Evolutionary conservation across 441 rosid genomes (phyloP), one percentile per base, ranked within the genome.

Genomic region (Populus hybrid): DNA sequence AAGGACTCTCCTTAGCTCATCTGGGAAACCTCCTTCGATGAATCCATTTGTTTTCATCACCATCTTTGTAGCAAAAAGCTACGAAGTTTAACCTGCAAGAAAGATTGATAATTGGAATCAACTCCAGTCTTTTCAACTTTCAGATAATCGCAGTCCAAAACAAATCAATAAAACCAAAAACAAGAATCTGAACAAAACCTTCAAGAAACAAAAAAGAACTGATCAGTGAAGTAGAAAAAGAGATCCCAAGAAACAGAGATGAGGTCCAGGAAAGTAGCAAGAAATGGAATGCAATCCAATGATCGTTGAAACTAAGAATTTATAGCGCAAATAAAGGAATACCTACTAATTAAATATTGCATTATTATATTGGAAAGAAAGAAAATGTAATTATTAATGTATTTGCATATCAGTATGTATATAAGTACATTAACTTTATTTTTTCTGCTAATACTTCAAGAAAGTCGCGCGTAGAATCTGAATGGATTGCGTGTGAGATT

Each of bases 1-100:
- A 19, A 95, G 82, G 70, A 88, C 87, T 71, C 87, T 86, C 86
- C 84, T 89, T 5, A 90, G 89, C 83, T 90, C 95, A 28, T 88
- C 94, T 9, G 94, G 92, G 28, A 88, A 84, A 59, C 77, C 75
- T 38, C 90, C 82, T 16, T 89, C 86, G 30, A 88, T 35, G 70
- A 84, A 82, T 36, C 83, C 91, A 12, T 86, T 86, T 3, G 84
- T 80, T 74, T 85, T 78, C 32, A 90, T 82, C 14, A 74, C 77
- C 87, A 88, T 86, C 53, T 26, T 59, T 71, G 8, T 53, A 5
- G n/a, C 61, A 69, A 9, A 42, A 24, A 67, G 71, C 65, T 59
- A 19, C 21, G n/a, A 61, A 80, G 36, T 34, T 77, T 70, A 14
- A 76, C 65, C 87, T 85, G 83, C 79, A 77, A 67, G 42, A 28